Percentiles rank a stretch among this genome's conserved stretches.
phyloP scores from a whole-genome alignment of 345 rosid genomes.

The Citrus trifoliata region DNA sequence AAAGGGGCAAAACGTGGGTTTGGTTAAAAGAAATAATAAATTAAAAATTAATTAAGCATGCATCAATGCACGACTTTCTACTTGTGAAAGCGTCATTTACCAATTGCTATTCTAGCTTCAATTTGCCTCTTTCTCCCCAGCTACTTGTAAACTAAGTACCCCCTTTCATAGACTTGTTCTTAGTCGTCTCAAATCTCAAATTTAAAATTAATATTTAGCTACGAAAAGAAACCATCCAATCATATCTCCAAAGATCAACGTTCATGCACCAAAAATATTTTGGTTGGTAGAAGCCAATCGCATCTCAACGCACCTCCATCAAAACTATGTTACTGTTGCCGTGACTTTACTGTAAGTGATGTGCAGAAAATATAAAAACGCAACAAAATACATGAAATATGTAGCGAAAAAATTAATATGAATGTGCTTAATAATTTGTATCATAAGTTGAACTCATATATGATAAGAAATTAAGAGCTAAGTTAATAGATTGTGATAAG shows the following conservation, averaged over 20 bases:
- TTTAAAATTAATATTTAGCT: not conserved
- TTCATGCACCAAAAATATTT: not conserved
- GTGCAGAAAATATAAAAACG: too few species aligned
- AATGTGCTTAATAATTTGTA: too few species aligned
- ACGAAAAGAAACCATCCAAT: not conserved
- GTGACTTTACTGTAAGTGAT: too few species aligned
- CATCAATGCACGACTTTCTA: not conserved
- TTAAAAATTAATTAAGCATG: not conserved
- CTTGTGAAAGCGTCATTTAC: not conserved
- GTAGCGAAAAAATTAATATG: too few species aligned
- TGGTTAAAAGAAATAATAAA: not conserved
- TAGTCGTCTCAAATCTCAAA: not conserved
- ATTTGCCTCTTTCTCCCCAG: not conserved
- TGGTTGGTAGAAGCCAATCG: not conserved
- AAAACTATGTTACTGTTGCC: too few species aligned
- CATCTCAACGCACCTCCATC: not conserved
- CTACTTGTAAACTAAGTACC: not conserved
- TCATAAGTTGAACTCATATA: too few species aligned
- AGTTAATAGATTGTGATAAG: not conserved
- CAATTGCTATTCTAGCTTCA: not conserved
- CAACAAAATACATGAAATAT: too few species aligned
- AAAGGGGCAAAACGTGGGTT: not conserved
- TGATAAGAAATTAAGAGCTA: not conserved
- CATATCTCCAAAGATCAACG: not conserved
- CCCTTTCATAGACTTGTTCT: not conserved